A percentile compares a stretch with the other conserved stretches of the same genome.
Evolutionary conservation across 1,284 basidiomycete species (phyloP).

Genomic region (Chalciporus sp.): DNA sequence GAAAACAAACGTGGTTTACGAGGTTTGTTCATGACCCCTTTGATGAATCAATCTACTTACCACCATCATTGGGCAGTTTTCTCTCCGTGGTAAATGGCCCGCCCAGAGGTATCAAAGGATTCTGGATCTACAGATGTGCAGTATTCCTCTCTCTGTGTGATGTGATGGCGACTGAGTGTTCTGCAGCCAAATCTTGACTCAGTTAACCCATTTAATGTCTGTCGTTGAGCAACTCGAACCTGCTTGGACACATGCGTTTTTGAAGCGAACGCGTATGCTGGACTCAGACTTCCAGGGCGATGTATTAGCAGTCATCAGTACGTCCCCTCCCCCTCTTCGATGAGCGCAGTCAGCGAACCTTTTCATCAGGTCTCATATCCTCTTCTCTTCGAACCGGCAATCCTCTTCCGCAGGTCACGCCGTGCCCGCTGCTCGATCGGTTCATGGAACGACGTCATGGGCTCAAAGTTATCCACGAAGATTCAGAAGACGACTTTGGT

Average conservation of each 20-base stretch:
- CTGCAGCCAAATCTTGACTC: slow-evolving; percentile 58
- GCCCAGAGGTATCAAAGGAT: slow-evolving; percentile 65
- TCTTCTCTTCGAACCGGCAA: slow-evolving; percentile 72
- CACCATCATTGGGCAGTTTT: slow-evolving; percentile 52
- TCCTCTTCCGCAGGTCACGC: slow-evolving; percentile 85
- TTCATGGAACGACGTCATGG: slow-evolving; percentile 67
- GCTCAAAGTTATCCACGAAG: slow-evolving; percentile 63
- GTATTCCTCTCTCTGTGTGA: slow-evolving; percentile 25
- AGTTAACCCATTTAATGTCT: slow-evolving; percentile 65
- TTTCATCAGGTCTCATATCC: slow-evolving; percentile 61
- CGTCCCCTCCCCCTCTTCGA: slow-evolving; percentile 27
- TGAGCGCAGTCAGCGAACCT: not conserved
- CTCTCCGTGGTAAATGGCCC: slow-evolving; percentile 72
- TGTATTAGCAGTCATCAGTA: slow-evolving; percentile 77
- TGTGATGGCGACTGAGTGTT: slow-evolving; percentile 1
- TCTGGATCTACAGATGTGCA: slow-evolving; percentile 63
- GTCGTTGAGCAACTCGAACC: slow-evolving; percentile 67
- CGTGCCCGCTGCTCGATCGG: slow-evolving; percentile 78
- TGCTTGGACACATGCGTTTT: slow-evolving; percentile 74
- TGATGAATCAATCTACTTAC: not conserved
- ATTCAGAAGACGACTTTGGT: slow-evolving; percentile 70
- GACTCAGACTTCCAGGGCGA: slow-evolving; percentile 87
- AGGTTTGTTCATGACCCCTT: slow-evolving; percentile 43
- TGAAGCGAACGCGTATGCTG: slow-evolving; percentile 73
- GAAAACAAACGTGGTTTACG: slow-evolving; percentile 64